phyloP scores from a whole-genome alignment of 805 yeast species.

The Wickerhamomyces bisporus region DNA sequence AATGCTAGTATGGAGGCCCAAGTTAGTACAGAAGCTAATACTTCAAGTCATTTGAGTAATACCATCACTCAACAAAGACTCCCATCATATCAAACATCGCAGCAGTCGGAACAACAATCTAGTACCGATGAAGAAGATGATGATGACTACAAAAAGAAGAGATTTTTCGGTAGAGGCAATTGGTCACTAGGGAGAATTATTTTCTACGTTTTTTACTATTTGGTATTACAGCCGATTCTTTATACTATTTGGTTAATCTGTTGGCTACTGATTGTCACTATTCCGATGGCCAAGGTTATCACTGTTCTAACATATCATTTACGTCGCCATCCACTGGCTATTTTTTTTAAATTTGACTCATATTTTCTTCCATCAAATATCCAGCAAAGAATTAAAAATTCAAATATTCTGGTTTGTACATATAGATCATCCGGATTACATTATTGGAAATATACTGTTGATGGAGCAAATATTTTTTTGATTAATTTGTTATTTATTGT shows the following conservation, averaged over 20 bases:
- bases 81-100: constrained; percentile 10
- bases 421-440: constrained; percentile 89
- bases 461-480: constrained; percentile 91
- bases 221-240: constrained; percentile 64
- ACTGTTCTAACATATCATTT: constrained; percentile 66
- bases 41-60: background rate
- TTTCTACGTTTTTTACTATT: constrained; percentile 68
- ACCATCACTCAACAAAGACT: background rate
- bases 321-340: constrained; percentile 85
- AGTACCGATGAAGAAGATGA: constrained; percentile 14
- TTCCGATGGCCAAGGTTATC: constrained; percentile 87
- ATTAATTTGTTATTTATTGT: constrained; percentile 80
- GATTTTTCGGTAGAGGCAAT: constrained; percentile 86
- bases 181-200: constrained; percentile 83
- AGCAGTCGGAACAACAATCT: background rate
- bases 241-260: constrained; percentile 49
- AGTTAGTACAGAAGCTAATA: background rate
- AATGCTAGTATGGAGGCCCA: constrained; percentile 8
- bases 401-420: constrained; percentile 75
- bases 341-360: constrained; percentile 62
- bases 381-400: constrained; percentile 26
- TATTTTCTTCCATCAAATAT: constrained; percentile 16
- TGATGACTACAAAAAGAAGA: constrained; percentile 30
- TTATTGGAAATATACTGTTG: constrained; percentile 93
- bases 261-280: constrained; percentile 84